These are phyloP conservation scores for Xylaria hypoxylon DNA, from an alignment of 2,329 filamentous ascomycete species.

Conservation along the genomic window DNA sequence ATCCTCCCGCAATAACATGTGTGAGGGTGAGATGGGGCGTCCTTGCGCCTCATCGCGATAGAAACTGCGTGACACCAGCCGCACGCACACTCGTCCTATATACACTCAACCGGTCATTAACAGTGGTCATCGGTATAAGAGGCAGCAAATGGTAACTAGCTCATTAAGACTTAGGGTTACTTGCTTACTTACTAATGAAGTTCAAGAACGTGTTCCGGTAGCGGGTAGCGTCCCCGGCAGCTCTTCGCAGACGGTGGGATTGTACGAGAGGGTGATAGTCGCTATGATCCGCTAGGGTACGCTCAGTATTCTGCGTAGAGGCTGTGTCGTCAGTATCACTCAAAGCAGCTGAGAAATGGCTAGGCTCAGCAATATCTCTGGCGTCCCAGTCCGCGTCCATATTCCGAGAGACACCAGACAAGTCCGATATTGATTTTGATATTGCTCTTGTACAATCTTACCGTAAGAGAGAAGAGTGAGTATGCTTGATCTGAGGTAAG, in stretches of 20 bases:
- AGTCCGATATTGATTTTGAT: not conserved
- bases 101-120: conserved; percentile 11
- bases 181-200: conserved; percentile 22
- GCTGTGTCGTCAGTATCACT: conserved; percentile 23
- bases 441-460: not conserved
- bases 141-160: not conserved
- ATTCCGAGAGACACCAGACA: not conserved
- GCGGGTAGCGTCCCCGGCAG: conserved; percentile 19
- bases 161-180: not conserved
- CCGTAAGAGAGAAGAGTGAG: conserved; percentile 12
- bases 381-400: conserved; percentile 20
- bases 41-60: conserved; percentile 21
- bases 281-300: conserved; percentile 20
- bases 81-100: conserved; percentile 19
- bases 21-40: conserved; percentile 17
- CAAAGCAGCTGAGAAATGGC: conserved; percentile 3
- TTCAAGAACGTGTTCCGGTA: conserved; percentile 17
- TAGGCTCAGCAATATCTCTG: conserved; percentile 14
- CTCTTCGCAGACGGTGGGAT: conserved; percentile 22
- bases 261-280: conserved; percentile 27
- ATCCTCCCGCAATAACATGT: conserved; percentile 14
- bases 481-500: conserved; percentile 4
- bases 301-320: conserved; percentile 1
- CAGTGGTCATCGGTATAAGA: not conserved
- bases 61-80: conserved; percentile 19